A percentile compares a stretch with the other conserved stretches of the same genome.
Conservation (phyloP, 2,329 filamentous ascomycete species). For the Colletotrichum echinochloae region DNA sequence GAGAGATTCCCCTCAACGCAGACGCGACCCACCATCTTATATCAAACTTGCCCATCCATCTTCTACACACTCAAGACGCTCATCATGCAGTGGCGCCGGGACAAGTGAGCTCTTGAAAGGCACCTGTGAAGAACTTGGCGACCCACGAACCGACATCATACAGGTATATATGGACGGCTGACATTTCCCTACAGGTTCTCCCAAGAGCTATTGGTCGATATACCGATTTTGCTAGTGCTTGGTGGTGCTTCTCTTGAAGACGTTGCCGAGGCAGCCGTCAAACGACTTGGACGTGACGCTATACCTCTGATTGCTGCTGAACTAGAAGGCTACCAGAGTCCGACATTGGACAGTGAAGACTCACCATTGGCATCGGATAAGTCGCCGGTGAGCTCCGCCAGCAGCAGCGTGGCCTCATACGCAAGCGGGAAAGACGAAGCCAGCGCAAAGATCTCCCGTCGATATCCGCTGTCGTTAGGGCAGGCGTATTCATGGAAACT, state of each 20-base stretch:
- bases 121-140: not conserved
- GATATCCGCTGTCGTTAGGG: slow-evolving; percentile 6
- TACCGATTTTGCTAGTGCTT: slow-evolving; percentile 60
- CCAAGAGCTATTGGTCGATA: slow-evolving; percentile 56
- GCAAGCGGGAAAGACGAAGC: not conserved
- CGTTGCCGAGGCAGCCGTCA: slow-evolving; percentile 20
- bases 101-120: not conserved
- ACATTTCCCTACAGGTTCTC: slow-evolving; percentile 51
- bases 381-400: not conserved
- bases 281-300: slow-evolving; percentile 5
- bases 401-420: not conserved
- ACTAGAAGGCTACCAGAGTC: not conserved
- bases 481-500: slow-evolving; percentile 43
- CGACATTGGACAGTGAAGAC: not conserved
- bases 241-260: slow-evolving; percentile 46
- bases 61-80: not conserved
- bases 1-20: not conserved
- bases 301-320: slow-evolving; percentile 7
- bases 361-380: not conserved
- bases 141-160: not conserved
- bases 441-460: not conserved
- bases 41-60: not conserved
- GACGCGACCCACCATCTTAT: not conserved
- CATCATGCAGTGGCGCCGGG: not conserved
- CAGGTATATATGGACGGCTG: not conserved